Conservation (phyloP, 495 filamentous ascomycete species). For the Thozetella sp. region DNA sequence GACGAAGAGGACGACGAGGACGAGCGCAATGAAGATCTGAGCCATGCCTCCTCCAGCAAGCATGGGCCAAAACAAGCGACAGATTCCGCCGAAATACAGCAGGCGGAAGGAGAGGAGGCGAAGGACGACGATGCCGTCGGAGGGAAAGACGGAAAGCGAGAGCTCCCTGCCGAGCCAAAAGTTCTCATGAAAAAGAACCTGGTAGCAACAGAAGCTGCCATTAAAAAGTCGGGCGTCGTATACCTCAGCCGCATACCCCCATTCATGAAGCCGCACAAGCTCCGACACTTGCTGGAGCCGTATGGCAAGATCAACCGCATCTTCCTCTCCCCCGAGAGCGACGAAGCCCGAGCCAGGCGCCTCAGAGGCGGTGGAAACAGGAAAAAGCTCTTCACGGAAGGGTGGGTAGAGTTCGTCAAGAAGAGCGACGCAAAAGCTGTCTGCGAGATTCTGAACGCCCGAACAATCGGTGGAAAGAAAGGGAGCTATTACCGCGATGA, state of each 20-base stretch:
- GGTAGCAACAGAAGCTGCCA: conserved; percentile 54
- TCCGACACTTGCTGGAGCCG: conserved; percentile 74
- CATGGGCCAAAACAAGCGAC: conserved; percentile 13
- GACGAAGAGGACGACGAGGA: conserved; percentile 32
- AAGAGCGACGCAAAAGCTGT: conserved; percentile 72
- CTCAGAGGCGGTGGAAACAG: conserved; percentile 79
- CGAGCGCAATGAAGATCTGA: conserved; percentile 16
- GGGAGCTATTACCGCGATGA: conserved; percentile 90
- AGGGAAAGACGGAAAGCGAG: conserved; percentile 19
- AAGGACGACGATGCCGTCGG: conserved; percentile 15
- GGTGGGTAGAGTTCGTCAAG: conserved; percentile 85
- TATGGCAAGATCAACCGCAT: conserved; percentile 82
- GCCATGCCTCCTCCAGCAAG: conserved; percentile 14
- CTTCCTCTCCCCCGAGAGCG: conserved; percentile 84
- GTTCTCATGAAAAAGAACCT: conserved; percentile 62
- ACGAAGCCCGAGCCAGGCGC: conserved; percentile 57
- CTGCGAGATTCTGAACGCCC: conserved; percentile 84
- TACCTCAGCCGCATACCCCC: conserved; percentile 92
- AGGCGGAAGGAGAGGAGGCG: conserved; percentile 15
- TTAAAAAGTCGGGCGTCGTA: conserved; percentile 73
- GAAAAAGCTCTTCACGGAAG: conserved; percentile 84
- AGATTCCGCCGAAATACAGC: conserved; percentile 10
- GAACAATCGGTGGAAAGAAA: conserved; percentile 84
- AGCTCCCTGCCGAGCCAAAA: conserved; percentile 46
- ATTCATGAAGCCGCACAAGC: conserved; percentile 87